Base-by-base conservation (phyloP, 2,329 filamentous ascomycete species). In the Fusarium austroafricanum region DNA sequence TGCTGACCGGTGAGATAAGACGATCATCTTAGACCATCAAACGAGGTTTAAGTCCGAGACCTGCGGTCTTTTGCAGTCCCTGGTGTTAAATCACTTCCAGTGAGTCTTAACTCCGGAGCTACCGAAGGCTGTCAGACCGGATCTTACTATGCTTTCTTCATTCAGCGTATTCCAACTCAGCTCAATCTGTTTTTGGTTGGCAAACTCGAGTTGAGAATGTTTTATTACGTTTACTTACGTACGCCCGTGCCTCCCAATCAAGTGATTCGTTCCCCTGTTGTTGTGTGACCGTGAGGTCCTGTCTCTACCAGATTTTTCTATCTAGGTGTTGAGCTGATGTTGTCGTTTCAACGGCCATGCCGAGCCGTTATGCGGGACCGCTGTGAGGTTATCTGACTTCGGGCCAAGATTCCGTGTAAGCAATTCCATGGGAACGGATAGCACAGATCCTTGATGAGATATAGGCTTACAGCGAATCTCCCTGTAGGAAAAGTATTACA, bases 101-200 rank as follows among this genome's bases (percentile, higher is more conserved):
- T 45, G 8, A 46, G 40, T 33, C 67, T 71, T 70, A 73, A 72
- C 54, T 73, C 71, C 71, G 71, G 55, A 44, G 31, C 35, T 53
- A 42, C 68, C 66, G 68, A 56, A 42, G 52, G 59, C 31, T 15
- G 55, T 55, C 55, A 64, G 68, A 52, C 39, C 23, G 43, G 26
- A 44, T 73, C 59, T 68, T 56, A 67, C 66, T 61, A 28, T 14
- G 8, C 18, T 21, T 28, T 23, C 21, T 29, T 20, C 39, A 8
- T 45, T 53, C 35, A 37, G 38, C 29, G 43, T 56, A 42, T 52
- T 39, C 51, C 21, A 50, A 35, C 59, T 26, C 9, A 8, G 4
- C 44, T 40, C 42, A 28, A 8, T 9, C 46, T n/a, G n/a, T n/a
- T 61, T 61, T 42, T 39, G 44, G 26, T 37, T 55, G 35, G 20